A percentile compares a stretch with the other conserved stretches of the same genome.
phyloP scores from a whole-genome alignment of 2,329 filamentous ascomycete species.

The Dactylellina leptospora region DNA sequence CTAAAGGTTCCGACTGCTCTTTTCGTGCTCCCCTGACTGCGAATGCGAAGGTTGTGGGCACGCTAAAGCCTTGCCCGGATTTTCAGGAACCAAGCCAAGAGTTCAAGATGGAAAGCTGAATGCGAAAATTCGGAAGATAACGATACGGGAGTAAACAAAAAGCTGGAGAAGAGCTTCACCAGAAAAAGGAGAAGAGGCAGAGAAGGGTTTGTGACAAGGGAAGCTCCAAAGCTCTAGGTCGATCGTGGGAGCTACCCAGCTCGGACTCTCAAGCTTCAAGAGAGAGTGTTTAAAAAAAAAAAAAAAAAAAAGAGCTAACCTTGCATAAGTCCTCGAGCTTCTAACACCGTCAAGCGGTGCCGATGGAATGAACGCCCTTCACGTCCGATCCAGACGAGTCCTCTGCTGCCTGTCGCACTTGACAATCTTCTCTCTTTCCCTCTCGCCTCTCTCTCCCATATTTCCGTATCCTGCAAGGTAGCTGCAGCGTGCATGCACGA shows the following conservation, averaged over 20 bases:
- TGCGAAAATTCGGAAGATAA: conserved; percentile 29
- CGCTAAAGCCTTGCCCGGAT: conserved; percentile 20
- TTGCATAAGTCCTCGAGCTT: conserved; percentile 40
- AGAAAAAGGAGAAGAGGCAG: not conserved
- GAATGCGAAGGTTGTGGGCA: conserved; percentile 7
- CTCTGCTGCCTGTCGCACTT: conserved; percentile 24
- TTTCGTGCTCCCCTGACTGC: conserved; percentile 31
- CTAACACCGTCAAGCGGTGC: conserved; percentile 13
- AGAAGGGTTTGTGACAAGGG: conserved; percentile 23
- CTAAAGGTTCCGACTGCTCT: conserved; percentile 15
- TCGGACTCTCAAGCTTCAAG: conserved; percentile 3
- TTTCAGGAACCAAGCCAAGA: conserved; percentile 37
- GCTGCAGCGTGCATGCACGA: conserved; percentile 50
- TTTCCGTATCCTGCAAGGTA: conserved; percentile 45
- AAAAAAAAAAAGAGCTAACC: conserved; percentile 18
- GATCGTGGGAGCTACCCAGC: conserved; percentile 24
- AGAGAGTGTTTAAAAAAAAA: not conserved
- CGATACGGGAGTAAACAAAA: conserved; percentile 1
- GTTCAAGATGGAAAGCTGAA: conserved; percentile 3
- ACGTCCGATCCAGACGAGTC: conserved; percentile 11
- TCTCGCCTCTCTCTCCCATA: conserved; percentile 13
- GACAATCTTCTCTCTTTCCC: conserved; percentile 24
- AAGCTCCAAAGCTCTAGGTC: conserved; percentile 26
- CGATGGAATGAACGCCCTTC: conserved; percentile 30
- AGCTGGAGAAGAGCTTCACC: no score